Evolutionary conservation across 371 early-diverging fungal species (phyloP).

Genomic region (Rhizopus stolonifer): DNA sequence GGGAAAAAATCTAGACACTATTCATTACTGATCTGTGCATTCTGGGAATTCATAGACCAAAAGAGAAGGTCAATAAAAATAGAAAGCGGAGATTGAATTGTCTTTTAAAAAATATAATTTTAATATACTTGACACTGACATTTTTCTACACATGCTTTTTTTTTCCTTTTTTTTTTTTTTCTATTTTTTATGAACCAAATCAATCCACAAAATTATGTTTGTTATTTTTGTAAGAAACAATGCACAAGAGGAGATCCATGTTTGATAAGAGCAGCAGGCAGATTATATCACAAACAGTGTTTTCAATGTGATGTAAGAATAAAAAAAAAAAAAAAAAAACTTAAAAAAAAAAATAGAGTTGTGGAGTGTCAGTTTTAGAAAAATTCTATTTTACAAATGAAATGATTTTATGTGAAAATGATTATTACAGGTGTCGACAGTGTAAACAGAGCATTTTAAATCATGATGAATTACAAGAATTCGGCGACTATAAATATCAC

Average conservation of each 20-base stretch:
- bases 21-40: too few relatives aligned
- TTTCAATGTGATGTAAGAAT: conserved; percentile 29
- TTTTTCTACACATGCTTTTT: background rate
- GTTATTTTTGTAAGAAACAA: conserved; percentile 15
- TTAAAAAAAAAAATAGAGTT: conserved; percentile 34
- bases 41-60: too few relatives aligned
- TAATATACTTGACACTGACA: too few relatives aligned
- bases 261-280: conserved; percentile 17
- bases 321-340: background rate
- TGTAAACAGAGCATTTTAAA: conserved; percentile 47
- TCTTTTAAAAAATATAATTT: background rate
- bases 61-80: too few relatives aligned
- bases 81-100: too few relatives aligned
- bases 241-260: conserved; percentile 21
- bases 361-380: conserved; percentile 52
- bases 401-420: conserved; percentile 57
- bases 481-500: conserved; percentile 49
- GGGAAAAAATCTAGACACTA: too few relatives aligned
- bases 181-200: background rate
- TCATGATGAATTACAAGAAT: conserved; percentile 47
- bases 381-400: conserved; percentile 56
- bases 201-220: conserved; percentile 1
- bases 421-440: conserved; percentile 65
- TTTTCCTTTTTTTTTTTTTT: background rate
- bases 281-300: conserved; percentile 26